Percentiles rank a stretch among this genome's conserved stretches.
These are phyloP conservation scores for Volvox reticuliferus DNA, from an alignment of 139 green algal species.

Conservation along the genomic window DNA sequence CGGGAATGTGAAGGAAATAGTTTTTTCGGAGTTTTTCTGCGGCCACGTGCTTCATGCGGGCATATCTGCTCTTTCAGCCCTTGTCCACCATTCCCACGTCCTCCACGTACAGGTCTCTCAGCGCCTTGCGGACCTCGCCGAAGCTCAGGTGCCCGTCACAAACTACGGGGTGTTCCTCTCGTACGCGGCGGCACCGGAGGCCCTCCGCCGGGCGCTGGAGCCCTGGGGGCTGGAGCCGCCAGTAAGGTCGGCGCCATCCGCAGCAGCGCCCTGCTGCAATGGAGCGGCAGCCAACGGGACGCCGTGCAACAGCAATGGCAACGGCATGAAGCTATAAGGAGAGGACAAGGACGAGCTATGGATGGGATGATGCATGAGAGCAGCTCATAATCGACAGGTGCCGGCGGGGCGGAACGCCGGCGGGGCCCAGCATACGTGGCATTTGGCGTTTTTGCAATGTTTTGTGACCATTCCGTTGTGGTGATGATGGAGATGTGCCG, in stretches of 20 bases:
- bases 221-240: constrained; percentile 56
- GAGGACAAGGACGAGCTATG: no score
- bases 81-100: background rate
- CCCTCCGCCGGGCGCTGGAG: constrained; percentile 56
- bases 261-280: background rate
- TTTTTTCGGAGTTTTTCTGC: background rate
- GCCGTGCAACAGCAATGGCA: no score
- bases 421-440: no score
- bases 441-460: no score
- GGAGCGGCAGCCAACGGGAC: background rate
- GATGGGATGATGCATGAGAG: no score
- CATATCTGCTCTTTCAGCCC: background rate
- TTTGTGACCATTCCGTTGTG: no score
- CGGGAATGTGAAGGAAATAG: no score
- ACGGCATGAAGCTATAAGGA: no score
- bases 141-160: constrained; percentile 65
- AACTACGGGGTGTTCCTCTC: constrained; percentile 78
- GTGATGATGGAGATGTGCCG: no score
- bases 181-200: constrained; percentile 46
- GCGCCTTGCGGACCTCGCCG: constrained; percentile 48
- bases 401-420: no score
- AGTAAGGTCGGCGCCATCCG: background rate
- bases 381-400: no score
- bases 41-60: background rate
- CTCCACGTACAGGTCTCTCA: constrained; percentile 21